These are phyloP conservation scores for Camelina hispida DNA, from an alignment of 345 rosid genomes.

Conservation along the genomic window DNA sequence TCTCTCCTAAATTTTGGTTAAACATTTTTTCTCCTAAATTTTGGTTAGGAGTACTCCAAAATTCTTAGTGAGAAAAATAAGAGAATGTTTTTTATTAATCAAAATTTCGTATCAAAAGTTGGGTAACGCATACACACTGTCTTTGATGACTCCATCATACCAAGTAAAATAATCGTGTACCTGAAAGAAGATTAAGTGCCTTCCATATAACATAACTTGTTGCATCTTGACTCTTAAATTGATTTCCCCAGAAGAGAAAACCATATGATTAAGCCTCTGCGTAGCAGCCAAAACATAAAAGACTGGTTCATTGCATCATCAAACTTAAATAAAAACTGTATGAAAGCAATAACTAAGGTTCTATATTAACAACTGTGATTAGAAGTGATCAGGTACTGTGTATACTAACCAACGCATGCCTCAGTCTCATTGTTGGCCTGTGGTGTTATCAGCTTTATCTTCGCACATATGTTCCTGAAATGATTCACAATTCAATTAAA, in stretches of 20 bases:
- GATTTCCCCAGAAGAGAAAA: slow-evolving; percentile 22
- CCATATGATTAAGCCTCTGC: slow-evolving; percentile 30
- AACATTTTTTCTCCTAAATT: not conserved
- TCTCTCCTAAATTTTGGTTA: not conserved
- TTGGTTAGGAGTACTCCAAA: slow-evolving; percentile 21
- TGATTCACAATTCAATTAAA: not conserved
- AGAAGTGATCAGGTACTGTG: not conserved
- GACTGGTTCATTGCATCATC: slow-evolving; percentile 12
- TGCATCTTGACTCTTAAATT: slow-evolving; percentile 18
- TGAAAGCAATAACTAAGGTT: not conserved
- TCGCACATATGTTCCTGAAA: slow-evolving; percentile 41
- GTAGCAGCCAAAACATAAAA: not conserved
- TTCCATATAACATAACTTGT: slow-evolving; percentile 21
- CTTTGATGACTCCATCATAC: slow-evolving; percentile 25
- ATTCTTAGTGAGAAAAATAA: slow-evolving; percentile 22
- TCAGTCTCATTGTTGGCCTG: slow-evolving; percentile 22
- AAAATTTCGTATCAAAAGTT: slow-evolving; percentile 32
- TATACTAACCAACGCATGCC: slow-evolving; percentile 26
- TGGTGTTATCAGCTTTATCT: slow-evolving; percentile 29
- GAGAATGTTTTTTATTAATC: slow-evolving; percentile 5
- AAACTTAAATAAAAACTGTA: slow-evolving; percentile 5
- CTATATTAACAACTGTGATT: not conserved
- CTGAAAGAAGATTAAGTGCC: slow-evolving; percentile 30
- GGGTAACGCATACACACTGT: slow-evolving; percentile 7
- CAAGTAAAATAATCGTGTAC: slow-evolving; percentile 25